These are phyloP conservation scores for Entomortierella lignicola DNA, from an alignment of 192 early-diverging fungal species.

Conservation along the genomic window DNA sequence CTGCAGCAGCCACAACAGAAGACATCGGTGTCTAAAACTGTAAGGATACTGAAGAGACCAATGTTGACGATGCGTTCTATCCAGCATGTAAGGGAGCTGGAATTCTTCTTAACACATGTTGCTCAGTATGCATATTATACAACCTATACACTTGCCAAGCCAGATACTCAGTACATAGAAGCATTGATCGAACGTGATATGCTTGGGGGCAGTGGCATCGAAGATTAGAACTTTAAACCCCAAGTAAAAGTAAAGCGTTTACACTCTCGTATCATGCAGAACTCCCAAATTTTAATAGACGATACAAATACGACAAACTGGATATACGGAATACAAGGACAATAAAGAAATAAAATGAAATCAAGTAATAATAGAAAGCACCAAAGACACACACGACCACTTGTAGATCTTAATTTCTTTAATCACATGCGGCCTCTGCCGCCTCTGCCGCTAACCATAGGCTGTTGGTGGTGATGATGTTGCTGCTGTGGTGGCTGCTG, in stretches of 20 bases:
- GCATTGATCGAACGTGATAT: slow-evolving; percentile 73
- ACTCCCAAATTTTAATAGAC: not conserved
- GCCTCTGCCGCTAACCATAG: slow-evolving; percentile 18
- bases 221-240: slow-evolving; percentile 6
- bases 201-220: slow-evolving; percentile 55
- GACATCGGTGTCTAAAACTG: not conserved
- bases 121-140: slow-evolving; percentile 81
- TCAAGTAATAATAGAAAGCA: not conserved
- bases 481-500: slow-evolving; percentile 27
- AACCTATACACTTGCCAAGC: slow-evolving; percentile 75
- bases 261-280: not conserved
- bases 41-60: slow-evolving; percentile 68
- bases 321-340: not conserved
- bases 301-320: not conserved
- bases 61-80: slow-evolving; percentile 80
- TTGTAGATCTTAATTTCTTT: not conserved
- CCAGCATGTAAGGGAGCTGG: slow-evolving; percentile 75
- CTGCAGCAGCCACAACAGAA: slow-evolving; percentile 17
- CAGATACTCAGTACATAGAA: slow-evolving; percentile 84
- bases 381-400: too few species aligned
- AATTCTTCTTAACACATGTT: slow-evolving; percentile 81
- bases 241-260: not conserved
- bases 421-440: slow-evolving; percentile 22
- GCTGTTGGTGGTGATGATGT: slow-evolving; percentile 24
- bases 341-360: not conserved